phyloP scores from a whole-genome alignment of 2,329 filamentous ascomycete genomes.

The Colletotrichum gigasporum region DNA sequence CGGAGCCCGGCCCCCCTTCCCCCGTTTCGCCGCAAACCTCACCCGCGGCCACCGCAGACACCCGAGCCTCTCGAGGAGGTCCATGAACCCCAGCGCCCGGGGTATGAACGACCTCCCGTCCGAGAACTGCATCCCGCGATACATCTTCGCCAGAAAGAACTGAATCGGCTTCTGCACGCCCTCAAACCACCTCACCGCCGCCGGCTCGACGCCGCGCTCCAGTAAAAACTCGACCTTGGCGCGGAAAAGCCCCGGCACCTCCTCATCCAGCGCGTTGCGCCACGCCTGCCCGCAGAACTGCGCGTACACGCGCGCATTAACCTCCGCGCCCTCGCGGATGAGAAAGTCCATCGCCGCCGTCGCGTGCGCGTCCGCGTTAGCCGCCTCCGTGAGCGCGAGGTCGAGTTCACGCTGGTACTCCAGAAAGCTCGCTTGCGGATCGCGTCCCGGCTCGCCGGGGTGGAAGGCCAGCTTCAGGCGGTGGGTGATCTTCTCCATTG shows the following conservation, averaged over 20 bases:
- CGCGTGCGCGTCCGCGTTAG: not conserved
- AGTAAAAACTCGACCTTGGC: slow-evolving; percentile 1
- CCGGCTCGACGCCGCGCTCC: not conserved
- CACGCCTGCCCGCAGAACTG: not conserved
- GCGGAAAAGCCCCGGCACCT: not conserved
- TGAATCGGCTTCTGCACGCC: not conserved
- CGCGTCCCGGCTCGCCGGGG: not conserved
- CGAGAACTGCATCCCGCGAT: not conserved
- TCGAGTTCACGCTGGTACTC: not conserved
- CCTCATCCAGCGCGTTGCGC: not conserved
- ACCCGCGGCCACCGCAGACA: not conserved
- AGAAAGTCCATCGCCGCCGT: not conserved
- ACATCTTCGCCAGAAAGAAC: not conserved
- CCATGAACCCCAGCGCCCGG: not conserved
- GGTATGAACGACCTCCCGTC: not conserved
- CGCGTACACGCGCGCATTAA: not conserved
- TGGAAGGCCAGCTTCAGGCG: not conserved
- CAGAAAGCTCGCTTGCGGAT: not conserved
- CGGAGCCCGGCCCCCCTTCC: no score
- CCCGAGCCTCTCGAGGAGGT: not conserved
- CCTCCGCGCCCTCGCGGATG: not conserved
- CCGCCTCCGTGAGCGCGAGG: not conserved
- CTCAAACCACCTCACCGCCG: not conserved
- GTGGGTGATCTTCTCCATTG: not conserved
- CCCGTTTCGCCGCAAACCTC: no score